phyloP scores from a whole-genome alignment of 495 filamentous ascomycete genomes.

The Penicillium roqueforti region DNA sequence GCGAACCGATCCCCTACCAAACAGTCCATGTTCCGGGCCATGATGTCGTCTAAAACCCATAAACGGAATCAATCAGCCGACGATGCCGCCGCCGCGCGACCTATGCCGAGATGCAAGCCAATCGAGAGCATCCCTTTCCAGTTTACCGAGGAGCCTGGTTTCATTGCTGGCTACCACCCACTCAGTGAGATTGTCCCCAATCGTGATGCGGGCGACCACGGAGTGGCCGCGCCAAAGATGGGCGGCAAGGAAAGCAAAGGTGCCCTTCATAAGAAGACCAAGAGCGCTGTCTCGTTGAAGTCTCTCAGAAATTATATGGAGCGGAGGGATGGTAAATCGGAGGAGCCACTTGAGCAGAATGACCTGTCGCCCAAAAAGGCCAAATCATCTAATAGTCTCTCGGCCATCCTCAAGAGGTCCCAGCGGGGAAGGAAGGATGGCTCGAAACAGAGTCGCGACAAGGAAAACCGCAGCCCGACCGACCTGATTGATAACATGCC shows the following conservation, averaged over 20 bases:
- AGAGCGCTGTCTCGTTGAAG: conserved; percentile 64
- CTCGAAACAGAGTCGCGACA: conserved; percentile 55
- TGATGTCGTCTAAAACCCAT: conserved; percentile 42
- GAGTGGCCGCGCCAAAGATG: conserved; percentile 18
- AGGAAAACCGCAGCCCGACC: conserved; percentile 67
- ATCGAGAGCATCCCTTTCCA: conserved; percentile 19
- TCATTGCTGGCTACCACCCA: conserved; percentile 28
- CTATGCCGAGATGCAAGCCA: conserved; percentile 16
- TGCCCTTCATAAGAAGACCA: conserved; percentile 57
- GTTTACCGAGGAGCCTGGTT: conserved; percentile 26
- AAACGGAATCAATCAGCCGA: conserved; percentile 41
- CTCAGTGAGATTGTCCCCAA: conserved; percentile 40
- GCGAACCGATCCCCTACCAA: conserved; percentile 34
- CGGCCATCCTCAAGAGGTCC: conserved; percentile 48
- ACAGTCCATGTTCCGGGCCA: conserved; percentile 42
- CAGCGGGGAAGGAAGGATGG: conserved; percentile 41
- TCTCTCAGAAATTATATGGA: conserved; percentile 53
- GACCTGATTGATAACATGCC: conserved; percentile 45
- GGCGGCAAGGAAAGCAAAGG: conserved; percentile 30
- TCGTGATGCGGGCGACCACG: conserved; percentile 29
- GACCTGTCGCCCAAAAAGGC: conserved; percentile 68
- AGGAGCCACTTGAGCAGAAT: conserved; percentile 32
- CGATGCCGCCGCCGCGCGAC: conserved; percentile 25
- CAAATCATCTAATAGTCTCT: conserved; percentile 77
- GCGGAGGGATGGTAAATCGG: conserved; percentile 48